These are phyloP conservation scores for Dendrobium huoshanense DNA, from an alignment of 106 monocot species.

Conservation along the genomic window DNA sequence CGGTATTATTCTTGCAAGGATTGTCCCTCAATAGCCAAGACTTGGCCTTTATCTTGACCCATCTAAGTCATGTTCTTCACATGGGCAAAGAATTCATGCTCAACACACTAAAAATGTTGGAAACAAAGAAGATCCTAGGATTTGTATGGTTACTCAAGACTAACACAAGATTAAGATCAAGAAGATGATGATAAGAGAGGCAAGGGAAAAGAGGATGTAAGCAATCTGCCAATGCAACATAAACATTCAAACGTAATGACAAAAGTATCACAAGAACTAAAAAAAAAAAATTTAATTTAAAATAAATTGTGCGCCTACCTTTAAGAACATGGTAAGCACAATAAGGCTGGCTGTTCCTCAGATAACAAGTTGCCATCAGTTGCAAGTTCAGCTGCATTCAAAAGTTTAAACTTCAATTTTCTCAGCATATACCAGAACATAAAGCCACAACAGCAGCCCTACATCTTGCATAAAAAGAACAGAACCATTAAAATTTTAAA, in stretches of 20 bases:
- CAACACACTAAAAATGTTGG: background rate
- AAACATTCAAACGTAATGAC: background rate
- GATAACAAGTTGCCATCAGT: constrained; percentile 84
- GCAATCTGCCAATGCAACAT: background rate
- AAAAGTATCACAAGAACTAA: background rate
- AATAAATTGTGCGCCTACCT: constrained; percentile 34
- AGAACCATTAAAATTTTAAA: background rate
- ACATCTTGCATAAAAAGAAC: background rate
- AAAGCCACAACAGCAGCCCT: background rate
- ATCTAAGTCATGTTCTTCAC: background rate
- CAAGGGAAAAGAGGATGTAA: background rate
- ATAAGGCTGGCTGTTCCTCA: constrained; percentile 82
- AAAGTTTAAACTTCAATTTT: background rate
- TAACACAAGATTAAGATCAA: background rate
- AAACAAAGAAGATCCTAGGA: background rate
- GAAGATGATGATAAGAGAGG: background rate
- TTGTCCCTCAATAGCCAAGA: background rate
- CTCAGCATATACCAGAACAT: background rate
- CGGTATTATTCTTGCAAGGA: background rate
- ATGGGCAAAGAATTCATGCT: background rate
- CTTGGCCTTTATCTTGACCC: background rate
- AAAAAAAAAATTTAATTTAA: background rate
- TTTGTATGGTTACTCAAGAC: background rate
- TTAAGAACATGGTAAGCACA: constrained; percentile 86
- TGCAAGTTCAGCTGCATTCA: constrained; percentile 77